Evolutionary conservation across 108 stramenopile species (phyloP).

Genomic region (Pseudonitzschia multiseries): DNA sequence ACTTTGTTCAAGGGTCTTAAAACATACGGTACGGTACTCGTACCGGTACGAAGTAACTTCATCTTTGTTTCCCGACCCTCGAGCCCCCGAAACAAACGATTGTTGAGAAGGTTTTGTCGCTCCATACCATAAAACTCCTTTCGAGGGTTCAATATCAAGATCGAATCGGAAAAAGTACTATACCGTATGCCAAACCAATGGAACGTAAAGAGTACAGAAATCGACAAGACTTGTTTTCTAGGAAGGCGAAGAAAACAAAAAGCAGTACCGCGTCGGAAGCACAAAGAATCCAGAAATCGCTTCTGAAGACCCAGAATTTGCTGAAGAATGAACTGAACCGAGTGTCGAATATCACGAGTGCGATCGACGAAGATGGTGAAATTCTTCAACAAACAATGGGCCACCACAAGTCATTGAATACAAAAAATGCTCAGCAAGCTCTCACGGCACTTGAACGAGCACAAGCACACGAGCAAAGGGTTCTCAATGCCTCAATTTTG

Average conservation of each 20-base stretch:
- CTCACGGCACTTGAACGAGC: constrained; percentile 45
- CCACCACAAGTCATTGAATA: constrained; percentile 46
- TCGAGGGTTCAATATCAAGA: no score
- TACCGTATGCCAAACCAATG: no score
- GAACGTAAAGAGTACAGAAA: constrained; percentile 1
- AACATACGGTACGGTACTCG: no score
- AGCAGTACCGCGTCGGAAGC: constrained; percentile 54
- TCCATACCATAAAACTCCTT: no score
- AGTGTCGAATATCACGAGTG: constrained; percentile 46
- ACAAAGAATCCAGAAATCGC: constrained; percentile 49
- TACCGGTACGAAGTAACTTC: no score
- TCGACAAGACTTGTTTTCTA: constrained; percentile 11
- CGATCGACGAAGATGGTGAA: constrained; percentile 57
- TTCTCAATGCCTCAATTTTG: constrained; percentile 46
- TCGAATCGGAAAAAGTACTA: no score
- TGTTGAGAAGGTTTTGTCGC: no score
- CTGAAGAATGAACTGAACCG: constrained; percentile 58
- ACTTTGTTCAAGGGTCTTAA: no score
- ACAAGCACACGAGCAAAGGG: constrained; percentile 49
- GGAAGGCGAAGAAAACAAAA: neutral
- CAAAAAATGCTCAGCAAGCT: constrained; percentile 43
- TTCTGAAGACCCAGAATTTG: constrained; percentile 49
- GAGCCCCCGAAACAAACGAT: no score
- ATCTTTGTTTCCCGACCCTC: no score
- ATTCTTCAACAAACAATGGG: constrained; percentile 47